Evolutionary conservation across 2,329 filamentous ascomycete species (phyloP).

Genomic region (Talaromyces sp.): DNA sequence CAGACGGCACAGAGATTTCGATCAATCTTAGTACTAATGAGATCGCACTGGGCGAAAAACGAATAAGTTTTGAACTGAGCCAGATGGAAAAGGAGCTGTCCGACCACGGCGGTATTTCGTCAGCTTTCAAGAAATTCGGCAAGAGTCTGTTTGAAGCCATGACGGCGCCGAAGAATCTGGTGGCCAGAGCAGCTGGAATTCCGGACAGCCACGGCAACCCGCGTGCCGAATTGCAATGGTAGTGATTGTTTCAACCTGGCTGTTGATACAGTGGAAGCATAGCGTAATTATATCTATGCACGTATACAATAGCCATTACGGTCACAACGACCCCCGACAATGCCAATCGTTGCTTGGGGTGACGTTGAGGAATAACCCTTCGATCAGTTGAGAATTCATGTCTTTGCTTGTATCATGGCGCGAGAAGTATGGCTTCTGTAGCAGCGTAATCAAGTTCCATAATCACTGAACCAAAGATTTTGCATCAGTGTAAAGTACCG

Average conservation of each 20-base stretch:
- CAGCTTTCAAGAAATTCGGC: constrained; percentile 38
- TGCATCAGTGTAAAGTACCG: too few species aligned
- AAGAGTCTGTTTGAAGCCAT: constrained; percentile 30
- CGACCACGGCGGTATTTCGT: constrained; percentile 34
- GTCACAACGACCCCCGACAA: background rate
- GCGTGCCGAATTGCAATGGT: constrained; percentile 9
- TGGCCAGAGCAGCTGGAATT: background rate
- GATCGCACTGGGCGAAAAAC: constrained; percentile 21
- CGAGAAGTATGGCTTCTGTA: too few species aligned
- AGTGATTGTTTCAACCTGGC: background rate
- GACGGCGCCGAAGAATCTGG: constrained; percentile 13
- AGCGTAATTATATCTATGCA: background rate
- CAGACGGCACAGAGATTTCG: constrained; percentile 33
- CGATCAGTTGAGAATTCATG: background rate
- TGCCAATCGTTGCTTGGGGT: background rate
- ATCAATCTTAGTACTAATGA: constrained; percentile 28
- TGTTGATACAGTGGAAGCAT: background rate
- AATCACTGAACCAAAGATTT: too few species aligned
- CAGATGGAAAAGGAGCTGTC: constrained; percentile 38
- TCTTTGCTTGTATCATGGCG: background rate
- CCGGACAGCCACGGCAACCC: background rate
- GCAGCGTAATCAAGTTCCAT: too few species aligned
- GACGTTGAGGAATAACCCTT: background rate
- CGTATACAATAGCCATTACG: background rate
- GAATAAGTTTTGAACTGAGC: constrained; percentile 34